Evolutionary conservation across 768 basidiomycete species (phyloP).

Genomic region (Tulasnella sp.): DNA sequence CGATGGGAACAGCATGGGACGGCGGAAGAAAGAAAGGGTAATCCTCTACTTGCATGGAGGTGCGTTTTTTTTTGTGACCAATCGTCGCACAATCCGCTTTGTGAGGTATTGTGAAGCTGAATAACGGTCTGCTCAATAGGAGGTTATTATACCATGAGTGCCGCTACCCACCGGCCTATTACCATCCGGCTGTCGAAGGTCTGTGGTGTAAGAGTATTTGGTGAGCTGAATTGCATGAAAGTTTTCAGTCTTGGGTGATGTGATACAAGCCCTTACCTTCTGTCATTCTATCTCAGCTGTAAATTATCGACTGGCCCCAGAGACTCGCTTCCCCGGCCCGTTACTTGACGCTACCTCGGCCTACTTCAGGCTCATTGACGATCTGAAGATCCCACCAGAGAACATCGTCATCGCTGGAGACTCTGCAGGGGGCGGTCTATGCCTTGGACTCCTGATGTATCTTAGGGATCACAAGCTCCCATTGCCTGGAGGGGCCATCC

Average conservation of each 20-base stretch:
- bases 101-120: background rate
- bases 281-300: constrained; percentile 43
- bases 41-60: constrained; percentile 94
- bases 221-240: constrained; percentile 36
- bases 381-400: constrained; percentile 81
- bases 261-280: background rate
- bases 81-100: background rate
- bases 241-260: background rate
- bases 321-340: constrained; percentile 88
- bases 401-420: constrained; percentile 85
- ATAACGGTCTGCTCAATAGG: constrained; percentile 34
- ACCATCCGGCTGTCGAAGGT: constrained; percentile 87
- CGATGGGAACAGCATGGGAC: constrained; percentile 16
- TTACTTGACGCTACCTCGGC: constrained; percentile 75
- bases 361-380: constrained; percentile 78
- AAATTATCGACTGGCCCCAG: constrained; percentile 93
- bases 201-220: constrained; percentile 81
- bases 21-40: constrained; percentile 44
- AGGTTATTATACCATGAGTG: constrained; percentile 87
- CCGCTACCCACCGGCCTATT: constrained; percentile 80
- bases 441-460: constrained; percentile 82
- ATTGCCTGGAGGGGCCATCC: constrained; percentile 71
- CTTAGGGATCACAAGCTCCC: constrained; percentile 84
- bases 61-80: constrained; percentile 28
- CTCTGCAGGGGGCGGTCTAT: constrained; percentile 85